phyloP scores from a whole-genome alignment of 1,139 yeast species.

The Yamadazyma membranifaciens region DNA sequence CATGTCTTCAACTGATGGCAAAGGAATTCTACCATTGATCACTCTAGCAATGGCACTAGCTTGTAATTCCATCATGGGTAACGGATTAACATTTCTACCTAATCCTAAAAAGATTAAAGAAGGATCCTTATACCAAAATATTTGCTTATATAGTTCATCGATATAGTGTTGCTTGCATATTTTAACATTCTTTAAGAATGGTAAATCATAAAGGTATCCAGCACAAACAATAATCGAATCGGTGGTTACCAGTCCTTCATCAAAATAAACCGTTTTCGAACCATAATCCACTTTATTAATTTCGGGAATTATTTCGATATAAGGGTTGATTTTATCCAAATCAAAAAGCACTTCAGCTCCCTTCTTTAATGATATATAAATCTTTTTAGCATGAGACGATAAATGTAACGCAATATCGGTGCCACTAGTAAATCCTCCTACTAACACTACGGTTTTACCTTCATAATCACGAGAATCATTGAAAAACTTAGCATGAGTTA shows the following conservation, averaged over 20 bases:
- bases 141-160: conserved; percentile 38
- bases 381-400: conserved; percentile 33
- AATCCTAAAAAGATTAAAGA: conserved; percentile 37
- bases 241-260: conserved; percentile 23
- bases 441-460: conserved; percentile 39
- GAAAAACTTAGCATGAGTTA: conserved; percentile 46
- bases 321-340: conserved; percentile 7
- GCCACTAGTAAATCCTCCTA: conserved; percentile 49
- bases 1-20: conserved; percentile 37
- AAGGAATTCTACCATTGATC: conserved; percentile 34
- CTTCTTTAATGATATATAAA: conserved; percentile 33
- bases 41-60: conserved; percentile 42
- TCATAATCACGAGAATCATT: conserved; percentile 27
- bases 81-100: conserved; percentile 41
- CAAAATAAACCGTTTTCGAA: conserved; percentile 21
- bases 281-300: conserved; percentile 26
- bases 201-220: conserved; percentile 44
- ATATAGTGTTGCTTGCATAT: conserved; percentile 12
- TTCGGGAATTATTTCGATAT: conserved; percentile 22
- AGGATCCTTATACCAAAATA: conserved; percentile 45
- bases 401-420: conserved; percentile 47
- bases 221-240: conserved; percentile 46
- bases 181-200: conserved; percentile 31
- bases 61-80: conserved; percentile 48
- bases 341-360: conserved; percentile 9